phyloP scores from a whole-genome alignment of 352 stramenopile species.

The Phytopythium ostracodes region DNA sequence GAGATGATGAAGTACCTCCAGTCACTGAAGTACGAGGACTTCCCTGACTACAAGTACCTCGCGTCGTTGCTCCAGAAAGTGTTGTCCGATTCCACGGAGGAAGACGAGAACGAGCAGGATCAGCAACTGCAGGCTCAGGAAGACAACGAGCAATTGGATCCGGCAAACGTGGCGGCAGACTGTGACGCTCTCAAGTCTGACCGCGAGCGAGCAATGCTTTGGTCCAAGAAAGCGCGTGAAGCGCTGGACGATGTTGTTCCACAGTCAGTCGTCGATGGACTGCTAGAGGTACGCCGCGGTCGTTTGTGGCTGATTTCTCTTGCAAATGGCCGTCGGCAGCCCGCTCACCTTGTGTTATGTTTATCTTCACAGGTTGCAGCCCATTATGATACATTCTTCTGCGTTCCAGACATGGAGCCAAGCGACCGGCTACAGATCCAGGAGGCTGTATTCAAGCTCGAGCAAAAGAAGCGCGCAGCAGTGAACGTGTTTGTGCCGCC shows the following conservation, averaged over 20 bases:
- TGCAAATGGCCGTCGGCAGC: neutral
- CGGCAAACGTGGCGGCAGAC: neutral
- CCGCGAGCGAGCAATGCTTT: constrained; percentile 51
- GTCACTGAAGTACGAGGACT: constrained; percentile 66
- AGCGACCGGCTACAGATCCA: constrained; percentile 63
- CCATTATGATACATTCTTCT: constrained; percentile 81
- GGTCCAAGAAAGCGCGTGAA: constrained; percentile 46
- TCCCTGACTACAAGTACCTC: constrained; percentile 63
- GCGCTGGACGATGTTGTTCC: constrained; percentile 33
- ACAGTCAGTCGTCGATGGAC: constrained; percentile 30
- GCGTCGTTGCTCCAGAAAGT: constrained; percentile 34
- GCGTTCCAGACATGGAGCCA: constrained; percentile 33
- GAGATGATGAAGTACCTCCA: constrained; percentile 78
- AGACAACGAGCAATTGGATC: constrained; percentile 1
- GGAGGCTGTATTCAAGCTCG: constrained; percentile 60
- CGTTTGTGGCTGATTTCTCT: neutral
- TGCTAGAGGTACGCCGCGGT: constrained; percentile 34
- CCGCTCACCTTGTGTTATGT: neutral
- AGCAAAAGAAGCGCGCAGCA: constrained; percentile 43
- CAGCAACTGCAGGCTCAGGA: neutral
- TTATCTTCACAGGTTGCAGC: constrained; percentile 31
- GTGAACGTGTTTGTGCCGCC: constrained; percentile 49
- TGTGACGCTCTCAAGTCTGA: constrained; percentile 18
- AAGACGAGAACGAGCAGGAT: constrained; percentile 3
- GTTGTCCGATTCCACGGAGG: constrained; percentile 16